Base-by-base conservation (phyloP, 148 eudicot species). In the Suaeda aralocaspica region DNA sequence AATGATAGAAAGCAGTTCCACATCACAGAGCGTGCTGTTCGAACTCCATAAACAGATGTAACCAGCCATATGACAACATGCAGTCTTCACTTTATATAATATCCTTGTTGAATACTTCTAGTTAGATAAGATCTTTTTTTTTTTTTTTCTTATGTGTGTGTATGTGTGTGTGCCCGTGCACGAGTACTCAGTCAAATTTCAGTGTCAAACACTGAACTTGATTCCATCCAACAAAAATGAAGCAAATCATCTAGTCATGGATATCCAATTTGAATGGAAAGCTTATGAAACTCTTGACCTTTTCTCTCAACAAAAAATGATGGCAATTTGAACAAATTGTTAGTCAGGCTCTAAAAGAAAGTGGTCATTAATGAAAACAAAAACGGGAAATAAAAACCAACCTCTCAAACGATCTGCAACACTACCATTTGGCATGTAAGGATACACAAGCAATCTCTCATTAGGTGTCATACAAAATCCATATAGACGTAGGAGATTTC, bases 341-440 rank as follows among this genome's bases (percentile, higher is more conserved):
- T n/a, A n/a, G n/a, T n/a, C n/a, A n/a, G n/a, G n/a, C 30, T 66
- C n/a, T 45, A 49, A 2, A 62, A 19, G 26, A 24, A 64, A 59
- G 1, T 53, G 44, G 19, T 45, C 25, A 49, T 21, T 9, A 51
- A 5, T 4, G 14, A 19, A 59, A 24, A 46, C 8, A 41, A 41
- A 19, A 48, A 24, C 21, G 8, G 36, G 42, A 0, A 64, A 30
- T 6, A 28, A 58, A 41, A 39, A 79, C 81, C 18, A 63, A 92
- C 98, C 98, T 92, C 98, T 80, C 71, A 93, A 71, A 33, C 98
- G 87, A 82, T 88, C 94, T 2, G 98, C 98, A 30, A 93, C 98
- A 33, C 98, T 93, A 19, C 98, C 98, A 82, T 93, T 90, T 51
- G 92, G 86, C 98, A 93, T 90, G 62, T 84, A 93, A 59, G 96